Evolutionary conservation across 805 yeast species (phyloP), one percentile per base, ranked within the genome.

Genomic region (Saccharomycopsis oosterbeekiorum): DNA sequence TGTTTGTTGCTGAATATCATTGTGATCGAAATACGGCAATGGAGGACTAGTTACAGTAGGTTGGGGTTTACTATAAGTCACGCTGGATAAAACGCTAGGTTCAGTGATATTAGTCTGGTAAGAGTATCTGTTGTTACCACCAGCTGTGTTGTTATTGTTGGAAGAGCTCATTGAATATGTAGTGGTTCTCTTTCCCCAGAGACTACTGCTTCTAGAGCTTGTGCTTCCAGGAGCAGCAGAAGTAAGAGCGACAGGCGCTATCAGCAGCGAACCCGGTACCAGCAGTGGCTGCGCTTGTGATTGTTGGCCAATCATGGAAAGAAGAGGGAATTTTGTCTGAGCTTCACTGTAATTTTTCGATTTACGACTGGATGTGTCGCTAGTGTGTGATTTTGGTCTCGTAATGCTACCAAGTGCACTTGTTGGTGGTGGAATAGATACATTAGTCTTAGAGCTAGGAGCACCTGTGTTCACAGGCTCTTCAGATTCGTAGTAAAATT

Each of bases 111-210:
- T 58, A 11, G 61, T 56, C 55, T 59, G 65, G 41, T 57, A 62
- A 15, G 62, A 60, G 29, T 60, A 54, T 57, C 65, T 57, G 19
- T 37, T 58, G 37, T 12, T 21, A 24, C 53, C 53, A 41, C 53
- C 53, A 19, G n/a, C 21, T 6, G 56, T 60, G 21, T 47, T 26
- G 29, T 58, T 62, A 47, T 61, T 61, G 26, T 24, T 57, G 5
- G 62, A 59, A 2, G 64, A 61, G n/a, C 42, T 55, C 34, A 40
- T 55, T 17, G 62, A 57, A 41, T 24, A 47, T 12, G 59, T 60
- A 2, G 64, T 63, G 9, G 65, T 59, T 2, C 55, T 39, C 10
- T 64, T 63, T 39, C 62, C 65, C 39, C 65, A 36, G 24, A 36
- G 24, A 34, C 29, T 21, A 37, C 36, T 57, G n/a, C 41, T 19